Evolutionary conservation across 768 basidiomycete species (phyloP).

Genomic region (Amyloporia xantha): DNA sequence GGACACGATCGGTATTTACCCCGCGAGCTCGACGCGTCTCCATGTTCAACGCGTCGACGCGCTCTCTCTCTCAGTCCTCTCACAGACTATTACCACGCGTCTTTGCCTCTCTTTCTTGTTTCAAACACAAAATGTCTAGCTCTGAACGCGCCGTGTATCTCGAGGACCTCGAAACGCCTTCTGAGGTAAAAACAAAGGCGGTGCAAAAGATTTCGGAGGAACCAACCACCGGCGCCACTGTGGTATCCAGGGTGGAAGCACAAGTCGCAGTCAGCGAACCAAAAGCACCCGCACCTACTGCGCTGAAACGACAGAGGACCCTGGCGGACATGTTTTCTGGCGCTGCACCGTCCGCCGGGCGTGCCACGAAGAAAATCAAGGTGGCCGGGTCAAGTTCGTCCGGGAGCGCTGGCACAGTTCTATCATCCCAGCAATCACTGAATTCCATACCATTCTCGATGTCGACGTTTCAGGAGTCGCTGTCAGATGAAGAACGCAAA

Average conservation of each 20-base stretch:
- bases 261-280: constrained; percentile 3
- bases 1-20: too few species aligned
- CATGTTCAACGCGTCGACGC: constrained; percentile 11
- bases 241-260: neutral
- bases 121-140: constrained; percentile 7
- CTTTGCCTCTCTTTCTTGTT: neutral
- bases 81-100: constrained; percentile 5
- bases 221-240: neutral
- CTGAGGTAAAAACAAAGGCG: neutral
- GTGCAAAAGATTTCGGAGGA: constrained; percentile 6
- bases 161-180: constrained; percentile 25
- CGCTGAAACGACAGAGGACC: constrained; percentile 52
- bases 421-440: constrained; percentile 27
- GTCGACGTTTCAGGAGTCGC: constrained; percentile 41
- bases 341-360: constrained; percentile 24
- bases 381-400: constrained; percentile 23
- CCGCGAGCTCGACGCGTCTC: too few species aligned
- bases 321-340: constrained; percentile 56
- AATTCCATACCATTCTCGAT: constrained; percentile 69
- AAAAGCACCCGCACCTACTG: constrained; percentile 14
- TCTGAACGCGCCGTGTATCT: constrained; percentile 23
- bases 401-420: constrained; percentile 1
- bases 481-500: constrained; percentile 50
- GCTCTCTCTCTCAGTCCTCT: constrained; percentile 1
- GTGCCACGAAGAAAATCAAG: constrained; percentile 44